These are phyloP conservation scores for Mycosphaerella arachidis DNA, from an alignment of 2,329 filamentous ascomycete genomes.

Conservation along the genomic window DNA sequence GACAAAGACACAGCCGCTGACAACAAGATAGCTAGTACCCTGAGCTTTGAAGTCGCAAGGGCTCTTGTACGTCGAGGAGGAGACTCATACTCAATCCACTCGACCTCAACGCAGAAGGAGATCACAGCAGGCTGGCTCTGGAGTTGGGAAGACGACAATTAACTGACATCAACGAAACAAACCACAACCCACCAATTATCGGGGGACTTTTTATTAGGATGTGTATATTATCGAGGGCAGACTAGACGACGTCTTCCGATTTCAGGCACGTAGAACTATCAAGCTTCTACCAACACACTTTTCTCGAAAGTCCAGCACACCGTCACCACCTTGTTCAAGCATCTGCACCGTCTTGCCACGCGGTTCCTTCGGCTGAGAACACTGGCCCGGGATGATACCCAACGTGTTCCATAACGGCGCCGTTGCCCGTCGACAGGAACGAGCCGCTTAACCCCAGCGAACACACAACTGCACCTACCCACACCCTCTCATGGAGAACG, in stretches of 20 bases:
- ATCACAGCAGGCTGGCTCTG: constrained; percentile 13
- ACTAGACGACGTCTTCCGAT: neutral
- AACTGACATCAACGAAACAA: constrained; percentile 37
- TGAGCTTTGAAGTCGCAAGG: constrained; percentile 42
- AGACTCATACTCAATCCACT: constrained; percentile 42
- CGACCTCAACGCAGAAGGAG: constrained; percentile 34
- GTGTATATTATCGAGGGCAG: neutral
- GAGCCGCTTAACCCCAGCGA: too few relatives aligned
- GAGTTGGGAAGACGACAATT: constrained; percentile 35
- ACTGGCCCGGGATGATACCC: too few relatives aligned
- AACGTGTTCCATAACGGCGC: too few relatives aligned
- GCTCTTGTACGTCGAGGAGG: constrained; percentile 35
- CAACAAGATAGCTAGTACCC: constrained; percentile 33
- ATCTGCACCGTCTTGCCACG: too few relatives aligned
- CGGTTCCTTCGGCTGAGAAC: too few relatives aligned
- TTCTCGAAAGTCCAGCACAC: neutral
- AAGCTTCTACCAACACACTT: neutral
- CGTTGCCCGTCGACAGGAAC: too few relatives aligned
- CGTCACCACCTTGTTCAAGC: too few relatives aligned
- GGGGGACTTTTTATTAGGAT: neutral
- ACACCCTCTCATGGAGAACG: too few relatives aligned
- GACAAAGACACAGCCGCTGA: constrained; percentile 2
- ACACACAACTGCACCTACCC: too few relatives aligned
- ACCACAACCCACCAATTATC: constrained; percentile 29
- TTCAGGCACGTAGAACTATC: neutral